phyloP scores from a whole-genome alignment of 2,329 filamentous ascomycete species.

The Chalaropsis ovoidea region DNA sequence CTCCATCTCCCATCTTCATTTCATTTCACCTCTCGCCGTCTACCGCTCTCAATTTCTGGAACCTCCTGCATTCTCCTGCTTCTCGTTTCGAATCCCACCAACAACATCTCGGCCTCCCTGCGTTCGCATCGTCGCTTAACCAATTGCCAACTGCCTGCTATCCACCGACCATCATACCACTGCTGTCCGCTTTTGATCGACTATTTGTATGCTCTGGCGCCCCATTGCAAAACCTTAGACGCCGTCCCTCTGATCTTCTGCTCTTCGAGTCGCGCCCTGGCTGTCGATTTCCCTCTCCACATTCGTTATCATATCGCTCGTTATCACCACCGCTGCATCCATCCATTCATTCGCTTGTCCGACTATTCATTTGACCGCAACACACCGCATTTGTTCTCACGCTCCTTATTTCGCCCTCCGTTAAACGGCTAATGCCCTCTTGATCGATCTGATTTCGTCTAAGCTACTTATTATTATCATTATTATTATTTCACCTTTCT shows the following conservation, averaged over 20 bases:
- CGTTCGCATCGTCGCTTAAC: slow-evolving; percentile 5
- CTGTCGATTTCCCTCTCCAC: neutral
- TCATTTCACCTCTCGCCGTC: neutral
- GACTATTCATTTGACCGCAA: neutral
- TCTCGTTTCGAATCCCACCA: slow-evolving; percentile 6
- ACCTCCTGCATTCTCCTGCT: slow-evolving; percentile 8
- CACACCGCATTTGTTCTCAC: neutral
- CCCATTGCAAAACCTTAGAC: neutral
- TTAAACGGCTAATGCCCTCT: neutral
- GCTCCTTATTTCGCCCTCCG: neutral
- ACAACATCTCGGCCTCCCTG: slow-evolving; percentile 1
- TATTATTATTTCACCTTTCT: neutral
- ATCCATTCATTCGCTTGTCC: neutral
- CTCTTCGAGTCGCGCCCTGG: neutral
- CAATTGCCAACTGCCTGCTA: neutral
- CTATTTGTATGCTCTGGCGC: slow-evolving; percentile 6
- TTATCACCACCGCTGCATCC: neutral
- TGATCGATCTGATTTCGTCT: neutral
- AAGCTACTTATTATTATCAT: neutral
- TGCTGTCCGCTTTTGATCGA: neutral
- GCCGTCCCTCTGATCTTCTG: neutral
- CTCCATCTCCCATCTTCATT: neutral
- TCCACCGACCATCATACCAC: neutral
- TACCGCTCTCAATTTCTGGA: neutral
- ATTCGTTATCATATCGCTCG: slow-evolving; percentile 2